Evolutionary conservation across 2,329 filamentous ascomycete species (phyloP).

Genomic region (Ceratocystis cubensis): DNA sequence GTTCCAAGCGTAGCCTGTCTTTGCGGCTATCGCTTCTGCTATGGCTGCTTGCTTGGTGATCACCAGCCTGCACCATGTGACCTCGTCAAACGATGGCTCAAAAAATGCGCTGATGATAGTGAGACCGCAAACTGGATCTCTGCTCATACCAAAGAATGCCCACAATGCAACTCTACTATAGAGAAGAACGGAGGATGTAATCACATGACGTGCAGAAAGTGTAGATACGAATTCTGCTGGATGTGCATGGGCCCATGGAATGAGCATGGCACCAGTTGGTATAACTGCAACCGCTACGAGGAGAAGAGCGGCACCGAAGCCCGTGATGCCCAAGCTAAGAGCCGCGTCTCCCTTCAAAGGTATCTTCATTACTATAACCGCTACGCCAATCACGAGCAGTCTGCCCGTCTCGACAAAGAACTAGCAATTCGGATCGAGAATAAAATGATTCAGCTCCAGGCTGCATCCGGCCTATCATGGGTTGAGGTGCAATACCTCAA

Average conservation of each 20-base stretch:
- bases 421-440: conserved; percentile 93
- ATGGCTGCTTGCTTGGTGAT: conserved; percentile 78
- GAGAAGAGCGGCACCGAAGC: conserved; percentile 90
- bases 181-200: conserved; percentile 98
- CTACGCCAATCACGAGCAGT: conserved; percentile 97
- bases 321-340: conserved; percentile 81
- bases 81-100: conserved; percentile 87
- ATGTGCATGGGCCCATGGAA: conserved; percentile 99
- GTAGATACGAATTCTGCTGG: conserved; percentile 96
- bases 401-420: conserved; percentile 90
- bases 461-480: conserved; percentile 91
- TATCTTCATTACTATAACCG: conserved; percentile 99
- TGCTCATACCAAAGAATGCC: conserved; percentile 96
- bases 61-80: conserved; percentile 89
- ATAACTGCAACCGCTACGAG: conserved; percentile 96
- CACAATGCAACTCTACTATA: conserved; percentile 89
- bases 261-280: conserved; percentile 97
- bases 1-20: conserved; percentile 82
- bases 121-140: conserved; percentile 99
- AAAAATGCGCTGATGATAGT: conserved; percentile 96
- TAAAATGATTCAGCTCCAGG: conserved; percentile 96
- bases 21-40: conserved; percentile 84
- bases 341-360: conserved; percentile 79
- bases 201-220: conserved; percentile 95
- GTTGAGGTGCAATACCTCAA: conserved; percentile 98